Evolutionary conservation across 2,329 filamentous ascomycete species (phyloP).

Genomic region (Talaromyces rugulosus): DNA sequence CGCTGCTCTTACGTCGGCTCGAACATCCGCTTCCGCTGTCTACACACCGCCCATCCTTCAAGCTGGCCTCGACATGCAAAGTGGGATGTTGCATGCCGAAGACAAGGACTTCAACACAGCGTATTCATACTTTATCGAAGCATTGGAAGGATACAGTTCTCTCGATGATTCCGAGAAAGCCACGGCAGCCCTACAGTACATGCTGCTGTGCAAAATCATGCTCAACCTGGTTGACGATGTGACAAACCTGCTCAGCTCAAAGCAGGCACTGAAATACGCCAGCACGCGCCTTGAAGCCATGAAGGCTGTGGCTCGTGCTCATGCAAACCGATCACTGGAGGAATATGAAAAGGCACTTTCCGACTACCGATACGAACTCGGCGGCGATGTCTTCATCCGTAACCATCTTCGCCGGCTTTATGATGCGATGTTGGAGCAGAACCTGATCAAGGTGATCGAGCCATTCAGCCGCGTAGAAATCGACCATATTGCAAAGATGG

Average conservation of each 20-base stretch:
- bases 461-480: constrained; percentile 97
- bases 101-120: constrained; percentile 99
- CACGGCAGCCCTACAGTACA: constrained; percentile 98
- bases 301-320: constrained; percentile 95
- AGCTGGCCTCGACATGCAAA: constrained; percentile 98
- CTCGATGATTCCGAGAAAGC: constrained; percentile 85
- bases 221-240: constrained; percentile 95
- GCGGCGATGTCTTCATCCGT: constrained; percentile 91
- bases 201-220: constrained; percentile 99
- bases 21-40: constrained; percentile 92
- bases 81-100: constrained; percentile 96
- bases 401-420: constrained; percentile 94
- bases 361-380: constrained; percentile 87
- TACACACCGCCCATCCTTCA: constrained; percentile 95
- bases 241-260: constrained; percentile 87
- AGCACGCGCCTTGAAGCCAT: constrained; percentile 96
- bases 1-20: constrained; percentile 87
- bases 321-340: constrained; percentile 90
- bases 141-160: constrained; percentile 90
- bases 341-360: constrained; percentile 94
- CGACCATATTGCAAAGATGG: constrained; percentile 94
- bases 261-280: constrained; percentile 94
- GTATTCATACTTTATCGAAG: constrained; percentile 99
- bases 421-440: constrained; percentile 98
- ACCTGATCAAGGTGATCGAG: constrained; percentile 99